phyloP scores from a whole-genome alignment of 2,329 filamentous ascomycete genomes.

The Hymenoscyphus albidus region DNA sequence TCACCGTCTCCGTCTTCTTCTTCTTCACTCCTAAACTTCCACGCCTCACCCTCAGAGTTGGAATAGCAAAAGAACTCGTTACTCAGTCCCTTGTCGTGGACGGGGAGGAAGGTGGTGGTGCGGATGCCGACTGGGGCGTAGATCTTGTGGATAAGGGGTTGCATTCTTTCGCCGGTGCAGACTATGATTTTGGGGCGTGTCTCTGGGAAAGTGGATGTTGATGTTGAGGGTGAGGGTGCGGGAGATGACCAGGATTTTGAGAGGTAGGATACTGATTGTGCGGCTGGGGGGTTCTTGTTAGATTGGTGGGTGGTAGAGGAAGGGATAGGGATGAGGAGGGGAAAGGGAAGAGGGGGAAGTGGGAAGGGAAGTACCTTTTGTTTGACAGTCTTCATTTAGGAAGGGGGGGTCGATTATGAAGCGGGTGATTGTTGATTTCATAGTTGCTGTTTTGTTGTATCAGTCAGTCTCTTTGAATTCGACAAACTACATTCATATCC shows the following conservation, averaged over 20 bases:
- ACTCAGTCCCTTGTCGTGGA: slow-evolving; percentile 68
- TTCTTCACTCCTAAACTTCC: slow-evolving; percentile 45
- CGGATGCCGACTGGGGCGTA: slow-evolving; percentile 59
- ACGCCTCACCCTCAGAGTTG: slow-evolving; percentile 64
- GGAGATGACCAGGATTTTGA: slow-evolving; percentile 41
- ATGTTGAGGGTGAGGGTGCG: slow-evolving; percentile 2
- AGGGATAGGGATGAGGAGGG: neutral
- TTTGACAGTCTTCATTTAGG: slow-evolving; percentile 75
- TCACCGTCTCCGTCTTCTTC: slow-evolving; percentile 29
- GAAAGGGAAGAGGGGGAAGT: neutral
- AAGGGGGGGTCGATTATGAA: slow-evolving; percentile 78
- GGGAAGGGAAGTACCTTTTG: slow-evolving; percentile 53
- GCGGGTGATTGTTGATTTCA: slow-evolving; percentile 63
- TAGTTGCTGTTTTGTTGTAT: slow-evolving; percentile 33
- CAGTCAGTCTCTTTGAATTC: neutral
- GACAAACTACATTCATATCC: too few species aligned
- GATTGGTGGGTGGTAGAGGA: neutral
- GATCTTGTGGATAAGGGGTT: slow-evolving; percentile 58
- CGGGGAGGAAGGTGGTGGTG: slow-evolving; percentile 65
- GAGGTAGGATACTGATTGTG: slow-evolving; percentile 72
- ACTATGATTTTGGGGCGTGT: slow-evolving; percentile 48
- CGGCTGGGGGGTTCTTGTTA: slow-evolving; percentile 46
- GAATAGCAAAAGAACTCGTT: slow-evolving; percentile 81
- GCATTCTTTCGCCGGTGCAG: slow-evolving; percentile 77
- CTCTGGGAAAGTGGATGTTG: neutral